A percentile compares a stretch with the other conserved stretches of the same genome.
Evolutionary conservation across 176 grass and related monocot species (phyloP).

Genomic region (Zoysia pacifica): DNA sequence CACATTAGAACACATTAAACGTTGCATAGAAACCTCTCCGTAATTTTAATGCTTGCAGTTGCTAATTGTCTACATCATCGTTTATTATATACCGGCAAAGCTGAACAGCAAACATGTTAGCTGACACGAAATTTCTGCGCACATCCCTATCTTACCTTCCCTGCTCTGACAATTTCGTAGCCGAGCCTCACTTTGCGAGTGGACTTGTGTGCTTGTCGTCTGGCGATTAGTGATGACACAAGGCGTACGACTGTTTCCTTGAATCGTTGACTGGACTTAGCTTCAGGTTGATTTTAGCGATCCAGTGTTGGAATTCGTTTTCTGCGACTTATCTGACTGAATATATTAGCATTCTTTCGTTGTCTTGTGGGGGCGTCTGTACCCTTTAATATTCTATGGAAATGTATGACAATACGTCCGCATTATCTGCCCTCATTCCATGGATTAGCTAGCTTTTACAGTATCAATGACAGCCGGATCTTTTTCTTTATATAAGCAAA

Average conservation of each 20-base stretch:
- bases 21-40: neutral
- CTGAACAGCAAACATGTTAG: neutral
- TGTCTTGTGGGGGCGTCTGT: neutral
- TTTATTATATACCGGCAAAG: neutral
- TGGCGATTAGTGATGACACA: neutral
- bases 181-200: neutral
- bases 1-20: neutral
- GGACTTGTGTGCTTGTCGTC: slow-evolving; percentile 20
- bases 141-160: slow-evolving; percentile 26
- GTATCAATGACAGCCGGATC: neutral
- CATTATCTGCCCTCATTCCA: neutral
- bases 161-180: slow-evolving; percentile 22
- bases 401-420: neutral
- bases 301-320: neutral
- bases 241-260: slow-evolving; percentile 12
- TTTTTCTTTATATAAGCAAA: neutral
- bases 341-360: neutral
- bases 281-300: slow-evolving; percentile 30
- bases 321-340: neutral
- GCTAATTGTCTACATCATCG: neutral
- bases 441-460: neutral
- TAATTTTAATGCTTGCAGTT: neutral
- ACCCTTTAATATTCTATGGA: neutral
- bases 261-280: slow-evolving; percentile 10
- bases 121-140: neutral